phyloP scores from a whole-genome alignment of 2,329 filamentous ascomycete genomes.

The Colletotrichum acutatum region DNA sequence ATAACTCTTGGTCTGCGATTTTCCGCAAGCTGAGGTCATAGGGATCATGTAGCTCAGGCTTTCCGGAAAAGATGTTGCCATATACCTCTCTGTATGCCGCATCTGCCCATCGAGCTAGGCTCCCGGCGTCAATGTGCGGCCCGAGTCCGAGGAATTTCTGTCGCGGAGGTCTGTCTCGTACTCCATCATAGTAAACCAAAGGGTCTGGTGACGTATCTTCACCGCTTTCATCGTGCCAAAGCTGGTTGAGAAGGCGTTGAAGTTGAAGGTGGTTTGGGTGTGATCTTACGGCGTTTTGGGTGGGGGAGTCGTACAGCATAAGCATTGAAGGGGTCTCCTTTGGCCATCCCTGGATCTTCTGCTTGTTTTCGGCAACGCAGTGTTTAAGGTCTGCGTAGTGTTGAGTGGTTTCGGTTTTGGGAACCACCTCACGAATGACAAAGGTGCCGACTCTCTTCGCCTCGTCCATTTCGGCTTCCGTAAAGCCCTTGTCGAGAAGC shows the following conservation, averaged over 20 bases:
- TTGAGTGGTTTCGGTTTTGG: constrained; percentile 37
- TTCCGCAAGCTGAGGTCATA: constrained; percentile 50
- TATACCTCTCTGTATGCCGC: constrained; percentile 50
- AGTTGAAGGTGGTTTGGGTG: constrained; percentile 50
- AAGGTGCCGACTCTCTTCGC: constrained; percentile 41
- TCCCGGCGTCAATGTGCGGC: constrained; percentile 56
- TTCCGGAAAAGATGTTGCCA: constrained; percentile 48
- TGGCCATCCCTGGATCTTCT: constrained; percentile 47
- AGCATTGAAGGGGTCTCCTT: constrained; percentile 50
- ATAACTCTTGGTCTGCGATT: constrained; percentile 47
- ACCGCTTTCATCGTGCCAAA: constrained; percentile 49
- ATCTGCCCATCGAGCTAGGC: constrained; percentile 55
- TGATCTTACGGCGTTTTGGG: constrained; percentile 50
- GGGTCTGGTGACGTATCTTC: constrained; percentile 46
- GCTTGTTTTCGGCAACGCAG: constrained; percentile 47
- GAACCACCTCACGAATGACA: constrained; percentile 38
- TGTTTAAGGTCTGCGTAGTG: constrained; percentile 45
- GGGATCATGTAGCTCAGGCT: constrained; percentile 48
- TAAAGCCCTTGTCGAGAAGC: constrained; percentile 40
- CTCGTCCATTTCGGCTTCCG: constrained; percentile 38
- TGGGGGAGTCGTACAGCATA: constrained; percentile 50
- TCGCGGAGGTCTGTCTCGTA: constrained; percentile 50
- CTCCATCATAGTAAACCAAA: constrained; percentile 51
- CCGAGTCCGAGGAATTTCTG: constrained; percentile 52
- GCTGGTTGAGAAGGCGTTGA: constrained; percentile 49